Evolutionary conservation across 805 yeast genomes (phyloP).

Genomic region (Metschnikowia shivogae): DNA sequence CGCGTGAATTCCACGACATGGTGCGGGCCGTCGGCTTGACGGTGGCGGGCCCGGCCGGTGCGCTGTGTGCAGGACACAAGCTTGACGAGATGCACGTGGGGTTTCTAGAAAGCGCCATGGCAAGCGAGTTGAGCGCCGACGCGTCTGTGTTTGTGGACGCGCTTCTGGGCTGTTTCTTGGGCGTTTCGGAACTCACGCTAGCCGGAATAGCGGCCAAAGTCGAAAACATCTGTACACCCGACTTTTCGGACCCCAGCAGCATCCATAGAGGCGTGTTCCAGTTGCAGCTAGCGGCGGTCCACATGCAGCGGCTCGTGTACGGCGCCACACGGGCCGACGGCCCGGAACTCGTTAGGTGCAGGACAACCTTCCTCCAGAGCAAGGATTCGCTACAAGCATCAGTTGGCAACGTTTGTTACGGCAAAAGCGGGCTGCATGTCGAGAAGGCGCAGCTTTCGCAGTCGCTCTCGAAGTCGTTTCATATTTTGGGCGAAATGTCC

Average conservation of each 20-base stretch:
- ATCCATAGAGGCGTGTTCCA: constrained; percentile 19
- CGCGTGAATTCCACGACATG: neutral
- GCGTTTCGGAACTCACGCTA: neutral
- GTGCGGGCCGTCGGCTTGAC: constrained; percentile 1
- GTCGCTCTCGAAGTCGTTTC: constrained; percentile 23
- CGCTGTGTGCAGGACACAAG: constrained; percentile 4
- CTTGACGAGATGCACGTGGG: constrained; percentile 22
- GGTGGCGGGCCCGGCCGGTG: constrained; percentile 9
- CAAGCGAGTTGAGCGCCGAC: neutral
- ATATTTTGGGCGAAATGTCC: constrained; percentile 19
- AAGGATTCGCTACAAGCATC: constrained; percentile 18
- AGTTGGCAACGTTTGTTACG: constrained; percentile 19
- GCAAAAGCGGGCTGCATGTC: constrained; percentile 4
- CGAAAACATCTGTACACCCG: constrained; percentile 1
- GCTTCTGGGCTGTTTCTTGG: constrained; percentile 5
- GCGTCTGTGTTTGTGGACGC: neutral
- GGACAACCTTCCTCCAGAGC: constrained; percentile 11
- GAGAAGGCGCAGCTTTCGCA: constrained; percentile 22
- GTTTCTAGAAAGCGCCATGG: constrained; percentile 10
- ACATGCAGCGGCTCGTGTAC: neutral
- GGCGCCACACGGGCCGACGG: neutral
- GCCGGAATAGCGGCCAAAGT: neutral
- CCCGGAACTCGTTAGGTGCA: constrained; percentile 9
- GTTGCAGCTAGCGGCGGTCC: constrained; percentile 12
- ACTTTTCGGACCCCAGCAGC: constrained; percentile 3